A percentile compares a stretch with the other conserved stretches of the same genome.
These are phyloP conservation scores for Cyberlindnera veronae DNA, from an alignment of 805 yeast species.

Conservation along the genomic window DNA sequence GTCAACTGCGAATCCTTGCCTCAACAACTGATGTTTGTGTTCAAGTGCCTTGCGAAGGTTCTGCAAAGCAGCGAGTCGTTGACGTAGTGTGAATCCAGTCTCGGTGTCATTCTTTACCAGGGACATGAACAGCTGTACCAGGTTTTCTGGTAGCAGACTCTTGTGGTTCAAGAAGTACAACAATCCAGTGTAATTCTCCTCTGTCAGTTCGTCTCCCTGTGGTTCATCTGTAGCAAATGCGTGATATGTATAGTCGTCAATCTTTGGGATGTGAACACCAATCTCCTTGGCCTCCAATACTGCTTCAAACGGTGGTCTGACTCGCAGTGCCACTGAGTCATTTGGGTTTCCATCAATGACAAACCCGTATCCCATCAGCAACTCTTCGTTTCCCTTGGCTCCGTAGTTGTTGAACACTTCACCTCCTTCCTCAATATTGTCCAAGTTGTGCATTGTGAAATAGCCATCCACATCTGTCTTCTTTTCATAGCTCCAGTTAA, in stretches of 20 bases:
- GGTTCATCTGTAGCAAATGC: conserved; percentile 30
- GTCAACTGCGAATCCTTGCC: conserved; percentile 6
- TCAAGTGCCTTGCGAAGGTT: conserved; percentile 52
- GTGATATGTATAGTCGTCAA: conserved; percentile 39
- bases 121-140: conserved; percentile 32
- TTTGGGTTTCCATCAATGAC: conserved; percentile 48
- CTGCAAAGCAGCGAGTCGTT: conserved; percentile 56
- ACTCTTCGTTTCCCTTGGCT: conserved; percentile 84
- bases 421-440: conserved; percentile 22
- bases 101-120: conserved; percentile 35
- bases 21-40: conserved; percentile 36
- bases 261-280: conserved; percentile 36
- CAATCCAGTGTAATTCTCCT: conserved; percentile 29
- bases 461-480: conserved; percentile 13
- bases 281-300: conserved; percentile 32
- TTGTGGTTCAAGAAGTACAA: conserved; percentile 31
- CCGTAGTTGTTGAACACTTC: conserved; percentile 84
- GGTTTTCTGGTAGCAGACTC: conserved; percentile 19
- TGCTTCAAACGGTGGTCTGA: conserved; percentile 39
- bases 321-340: conserved; percentile 60
- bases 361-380: conserved; percentile 79
- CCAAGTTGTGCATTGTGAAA: conserved; percentile 21
- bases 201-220: conserved; percentile 4
- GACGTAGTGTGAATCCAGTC: conserved; percentile 40
- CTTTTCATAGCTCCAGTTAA: conserved; percentile 59